These are phyloP conservation scores for Termitomyces sp. DNA, from an alignment of 768 basidiomycete species.

Conservation along the genomic window DNA sequence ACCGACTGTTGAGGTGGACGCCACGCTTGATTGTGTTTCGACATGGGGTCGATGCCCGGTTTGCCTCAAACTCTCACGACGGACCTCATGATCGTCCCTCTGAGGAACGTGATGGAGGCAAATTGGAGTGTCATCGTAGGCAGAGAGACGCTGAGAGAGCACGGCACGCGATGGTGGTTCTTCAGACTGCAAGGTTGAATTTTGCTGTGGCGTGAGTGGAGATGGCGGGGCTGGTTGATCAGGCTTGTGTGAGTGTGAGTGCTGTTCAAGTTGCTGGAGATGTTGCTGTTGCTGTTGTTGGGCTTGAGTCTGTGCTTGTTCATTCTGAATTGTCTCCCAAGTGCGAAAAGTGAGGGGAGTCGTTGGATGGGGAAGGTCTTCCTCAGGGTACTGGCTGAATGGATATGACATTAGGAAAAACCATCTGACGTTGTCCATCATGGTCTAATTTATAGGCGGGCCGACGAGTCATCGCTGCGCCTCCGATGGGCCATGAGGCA, in stretches of 20 bases:
- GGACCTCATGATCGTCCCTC: conserved; percentile 20
- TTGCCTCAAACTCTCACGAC: conserved; percentile 20
- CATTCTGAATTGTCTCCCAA: conserved; percentile 36
- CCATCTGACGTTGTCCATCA: conserved; percentile 16
- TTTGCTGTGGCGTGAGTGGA: conserved; percentile 21
- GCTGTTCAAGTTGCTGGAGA: conserved; percentile 18
- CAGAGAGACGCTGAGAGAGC: conserved; percentile 21
- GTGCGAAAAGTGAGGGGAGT: conserved; percentile 38
- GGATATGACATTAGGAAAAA: conserved; percentile 44
- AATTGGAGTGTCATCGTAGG: conserved; percentile 25
- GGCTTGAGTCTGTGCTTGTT: conserved; percentile 11
- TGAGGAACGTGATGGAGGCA: conserved; percentile 22
- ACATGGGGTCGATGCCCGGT: conserved; percentile 16
- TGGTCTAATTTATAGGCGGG: conserved; percentile 27
- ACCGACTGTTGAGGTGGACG: conserved; percentile 8
- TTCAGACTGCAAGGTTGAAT: conserved; percentile 24
- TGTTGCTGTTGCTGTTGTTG: conserved; percentile 17
- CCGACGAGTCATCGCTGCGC: conserved; percentile 22
- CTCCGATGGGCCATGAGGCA: conserved; percentile 26
- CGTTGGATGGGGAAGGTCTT: conserved; percentile 41
- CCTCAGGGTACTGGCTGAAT: conserved; percentile 36
- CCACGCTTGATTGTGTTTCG: conserved; percentile 15
- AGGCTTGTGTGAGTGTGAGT: conserved; percentile 19
- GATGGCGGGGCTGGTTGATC: conserved; percentile 20
- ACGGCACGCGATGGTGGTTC: conserved; percentile 22